phyloP scores from a whole-genome alignment of 202 grass and related monocot genomes.

The Musa balbisiana region DNA sequence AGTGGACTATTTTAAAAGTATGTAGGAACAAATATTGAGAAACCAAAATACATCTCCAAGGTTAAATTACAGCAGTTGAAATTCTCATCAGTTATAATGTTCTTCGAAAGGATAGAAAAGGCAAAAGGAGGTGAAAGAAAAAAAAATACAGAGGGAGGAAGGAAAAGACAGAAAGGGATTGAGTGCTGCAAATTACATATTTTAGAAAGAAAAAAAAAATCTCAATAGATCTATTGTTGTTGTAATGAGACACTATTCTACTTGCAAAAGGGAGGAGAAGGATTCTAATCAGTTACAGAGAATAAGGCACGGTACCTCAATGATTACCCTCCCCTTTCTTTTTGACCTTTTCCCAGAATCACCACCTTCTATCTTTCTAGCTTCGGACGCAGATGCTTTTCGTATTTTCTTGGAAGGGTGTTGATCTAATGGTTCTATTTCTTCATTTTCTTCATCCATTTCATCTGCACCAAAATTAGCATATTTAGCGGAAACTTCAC shows the following conservation, averaged over 20 bases:
- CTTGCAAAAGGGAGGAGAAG: constrained; percentile 7
- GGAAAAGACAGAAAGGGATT: no score
- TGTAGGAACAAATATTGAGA: background rate
- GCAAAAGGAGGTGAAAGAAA: no score
- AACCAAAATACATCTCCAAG: background rate
- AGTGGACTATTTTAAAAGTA: no score
- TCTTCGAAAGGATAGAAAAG: no score
- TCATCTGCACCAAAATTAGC: constrained; percentile 38
- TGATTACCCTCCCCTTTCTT: constrained; percentile 55
- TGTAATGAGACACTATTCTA: background rate
- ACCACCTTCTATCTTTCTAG: no score
- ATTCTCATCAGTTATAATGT: no score
- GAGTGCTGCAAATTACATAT: no score
- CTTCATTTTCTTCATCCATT: constrained; percentile 39
- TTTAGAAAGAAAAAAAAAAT: no score
- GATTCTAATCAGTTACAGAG: background rate
- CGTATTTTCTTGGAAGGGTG: constrained; percentile 32
- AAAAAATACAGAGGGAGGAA: background rate
- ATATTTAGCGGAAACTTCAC: constrained; percentile 3
- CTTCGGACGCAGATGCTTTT: constrained; percentile 25
- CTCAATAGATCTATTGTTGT: no score
- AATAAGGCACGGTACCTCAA: constrained; percentile 39
- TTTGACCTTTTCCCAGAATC: constrained; percentile 35
- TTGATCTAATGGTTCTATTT: constrained; percentile 14
- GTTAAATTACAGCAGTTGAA: background rate